Conservation (phyloP, 1,284 basidiomycete species). For the Coniophora puteana region DNA sequence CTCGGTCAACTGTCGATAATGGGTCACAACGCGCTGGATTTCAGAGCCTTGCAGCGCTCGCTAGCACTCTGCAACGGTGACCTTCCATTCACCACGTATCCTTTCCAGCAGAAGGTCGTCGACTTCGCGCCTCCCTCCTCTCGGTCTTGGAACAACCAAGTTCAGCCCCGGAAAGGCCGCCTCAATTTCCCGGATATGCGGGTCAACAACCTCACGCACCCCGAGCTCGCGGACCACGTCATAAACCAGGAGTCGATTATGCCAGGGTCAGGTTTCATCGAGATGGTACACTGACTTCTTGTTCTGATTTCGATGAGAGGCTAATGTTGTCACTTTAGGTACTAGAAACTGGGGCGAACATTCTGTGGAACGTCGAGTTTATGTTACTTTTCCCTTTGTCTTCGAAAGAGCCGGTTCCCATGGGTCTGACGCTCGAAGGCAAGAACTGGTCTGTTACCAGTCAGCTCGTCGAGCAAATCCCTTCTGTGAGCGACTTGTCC, state of each 20-base stretch:
- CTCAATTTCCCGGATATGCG: slow-evolving; percentile 30
- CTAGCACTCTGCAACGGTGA: background rate
- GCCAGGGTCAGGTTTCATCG: slow-evolving; percentile 41
- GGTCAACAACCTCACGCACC: slow-evolving; percentile 27
- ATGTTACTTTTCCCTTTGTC: slow-evolving; percentile 22
- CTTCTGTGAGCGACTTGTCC: background rate
- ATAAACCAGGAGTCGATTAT: slow-evolving; percentile 37
- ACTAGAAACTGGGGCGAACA: slow-evolving; percentile 19
- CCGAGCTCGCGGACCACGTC: slow-evolving; percentile 28
- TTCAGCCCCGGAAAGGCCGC: slow-evolving; percentile 26
- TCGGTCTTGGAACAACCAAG: slow-evolving; percentile 9
- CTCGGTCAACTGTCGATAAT: slow-evolving; percentile 17
- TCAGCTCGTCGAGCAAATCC: too few species aligned
- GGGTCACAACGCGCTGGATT: slow-evolving; percentile 14
- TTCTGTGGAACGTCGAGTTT: slow-evolving; percentile 22
- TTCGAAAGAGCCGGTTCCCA: slow-evolving; percentile 23
- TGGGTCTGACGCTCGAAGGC: slow-evolving; percentile 25
- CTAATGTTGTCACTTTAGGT: background rate
- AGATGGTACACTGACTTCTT: slow-evolving; percentile 29
- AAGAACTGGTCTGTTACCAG: slow-evolving; percentile 26
- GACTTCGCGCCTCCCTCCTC: slow-evolving; percentile 1
- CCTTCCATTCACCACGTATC: slow-evolving; percentile 7
- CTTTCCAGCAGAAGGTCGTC: slow-evolving; percentile 11
- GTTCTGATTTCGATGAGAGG: background rate
- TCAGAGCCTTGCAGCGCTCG: slow-evolving; percentile 4